These are phyloP conservation scores for Chytridiales sp. DNA, from an alignment of 371 early-diverging fungal genomes.

Conservation along the genomic window DNA sequence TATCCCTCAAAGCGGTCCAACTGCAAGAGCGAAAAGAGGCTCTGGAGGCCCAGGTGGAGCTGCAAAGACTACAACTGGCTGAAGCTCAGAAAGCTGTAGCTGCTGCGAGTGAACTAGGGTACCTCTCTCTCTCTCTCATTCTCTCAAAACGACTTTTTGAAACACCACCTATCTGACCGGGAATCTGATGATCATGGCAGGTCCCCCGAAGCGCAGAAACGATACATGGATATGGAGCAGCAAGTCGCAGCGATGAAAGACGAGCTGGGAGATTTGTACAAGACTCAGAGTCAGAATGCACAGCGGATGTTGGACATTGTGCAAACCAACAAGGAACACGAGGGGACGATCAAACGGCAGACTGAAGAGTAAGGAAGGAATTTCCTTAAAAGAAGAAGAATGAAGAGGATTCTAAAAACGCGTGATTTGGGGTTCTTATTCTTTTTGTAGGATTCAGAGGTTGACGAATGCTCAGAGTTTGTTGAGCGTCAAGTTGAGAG, in stretches of 20 bases:
- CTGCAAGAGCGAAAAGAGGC: not conserved
- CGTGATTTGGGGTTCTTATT: constrained; percentile 1
- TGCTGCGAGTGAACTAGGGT: constrained; percentile 10
- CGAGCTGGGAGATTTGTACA: constrained; percentile 87
- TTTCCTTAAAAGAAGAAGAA: constrained; percentile 1
- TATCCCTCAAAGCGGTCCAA: not conserved
- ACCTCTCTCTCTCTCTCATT: not conserved
- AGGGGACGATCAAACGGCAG: constrained; percentile 63
- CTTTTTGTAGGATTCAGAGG: constrained; percentile 29
- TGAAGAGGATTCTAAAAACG: not conserved
- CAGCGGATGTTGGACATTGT: constrained; percentile 84
- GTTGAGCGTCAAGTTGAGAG: constrained; percentile 44
- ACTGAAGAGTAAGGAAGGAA: constrained; percentile 63
- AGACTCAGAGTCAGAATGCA: constrained; percentile 86
- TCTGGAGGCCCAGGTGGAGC: constrained; percentile 2
- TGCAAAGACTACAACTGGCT: constrained; percentile 6
- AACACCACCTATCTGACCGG: too few relatives aligned
- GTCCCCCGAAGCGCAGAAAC: constrained; percentile 25
- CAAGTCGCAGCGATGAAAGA: constrained; percentile 75
- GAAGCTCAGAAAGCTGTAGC: not conserved
- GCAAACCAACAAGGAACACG: constrained; percentile 67
- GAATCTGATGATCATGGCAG: constrained; percentile 4
- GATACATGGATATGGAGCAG: constrained; percentile 64
- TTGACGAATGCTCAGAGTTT: constrained; percentile 36
- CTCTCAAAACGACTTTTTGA: too few relatives aligned